phyloP scores from a whole-genome alignment of 2,329 filamentous ascomycete genomes.

The Diaporthe velutina region DNA sequence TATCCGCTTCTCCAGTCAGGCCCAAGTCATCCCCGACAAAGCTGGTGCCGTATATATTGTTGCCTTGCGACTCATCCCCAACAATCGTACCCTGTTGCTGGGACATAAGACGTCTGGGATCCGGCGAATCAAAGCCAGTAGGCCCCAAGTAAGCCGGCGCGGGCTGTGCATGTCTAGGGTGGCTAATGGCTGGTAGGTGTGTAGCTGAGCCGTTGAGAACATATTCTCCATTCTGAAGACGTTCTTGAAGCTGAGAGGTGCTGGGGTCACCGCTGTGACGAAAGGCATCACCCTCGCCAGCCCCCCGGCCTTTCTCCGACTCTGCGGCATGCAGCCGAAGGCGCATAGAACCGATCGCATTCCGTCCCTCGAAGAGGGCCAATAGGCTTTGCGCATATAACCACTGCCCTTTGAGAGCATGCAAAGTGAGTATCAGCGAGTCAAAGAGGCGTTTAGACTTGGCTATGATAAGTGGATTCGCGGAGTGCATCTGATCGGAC shows the following conservation, averaged over 20 bases:
- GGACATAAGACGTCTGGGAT: neutral
- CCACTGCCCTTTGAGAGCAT: slow-evolving; percentile 19
- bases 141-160: neutral
- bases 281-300: neutral
- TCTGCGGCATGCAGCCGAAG: neutral
- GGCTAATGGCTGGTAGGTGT: neutral
- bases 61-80: neutral
- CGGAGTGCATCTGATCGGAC: neutral
- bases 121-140: neutral
- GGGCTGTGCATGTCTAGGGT: neutral
- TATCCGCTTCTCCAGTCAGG: neutral
- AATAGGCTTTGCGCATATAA: slow-evolving; percentile 14
- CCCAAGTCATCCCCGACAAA: neutral
- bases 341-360: neutral
- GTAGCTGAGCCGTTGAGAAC: neutral
- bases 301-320: neutral
- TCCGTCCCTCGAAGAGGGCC: neutral
- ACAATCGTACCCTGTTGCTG: neutral
- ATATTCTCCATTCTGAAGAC: neutral
- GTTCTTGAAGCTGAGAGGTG: neutral
- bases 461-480: slow-evolving; percentile 6
- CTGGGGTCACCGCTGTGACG: neutral
- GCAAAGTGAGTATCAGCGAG: slow-evolving; percentile 5
- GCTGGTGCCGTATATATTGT: neutral
- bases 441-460: slow-evolving; percentile 22